Base-by-base conservation (phyloP, 164 flowering plant genomes). In the Vitis amurensis region DNA sequence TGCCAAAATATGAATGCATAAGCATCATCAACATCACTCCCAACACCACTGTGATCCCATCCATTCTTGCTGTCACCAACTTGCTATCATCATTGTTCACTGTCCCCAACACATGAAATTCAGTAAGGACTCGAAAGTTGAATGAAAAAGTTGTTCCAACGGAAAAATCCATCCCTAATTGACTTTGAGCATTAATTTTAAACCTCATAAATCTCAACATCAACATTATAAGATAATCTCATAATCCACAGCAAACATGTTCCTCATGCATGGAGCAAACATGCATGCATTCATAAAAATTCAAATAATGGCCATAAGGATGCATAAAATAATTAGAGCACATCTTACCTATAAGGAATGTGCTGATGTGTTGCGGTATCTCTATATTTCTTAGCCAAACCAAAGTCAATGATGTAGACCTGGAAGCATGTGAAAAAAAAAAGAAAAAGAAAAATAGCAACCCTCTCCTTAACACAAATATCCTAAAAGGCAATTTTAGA, bases 271-370 rank as follows among this genome's bases (percentile, higher is more conserved):
- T 37, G 44, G 44, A 37, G 44, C 17, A 31, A 13, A 12, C 15
- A n/a, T 53, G 44, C 11, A 63, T 11, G 44, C 44, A 37, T 37
- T 37, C 2, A 53, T 53, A 53, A 53, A 12, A 53, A 15, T 53
- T 13, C 0, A 13, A 11, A 53, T 53, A 13, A 23, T 23, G 27
- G 17, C 16, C n/a, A 12, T 53, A 11, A n/a, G 56, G n/a, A 55
- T 30, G 13, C 61, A 63, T 17, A 1, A 31, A 5, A 12, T 2
- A 57, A 66, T 14, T 16, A n/a, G 17, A 30, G 56, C 59, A 10
- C 59, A 57, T 73, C 79, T 74, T 63, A 91, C 98, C 98, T 92
- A 71, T 93, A 93, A 69, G 98, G 96, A 75, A 85, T 85, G 71
- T 85, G 88, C 53, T 78, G 85, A 74, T 78, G 86, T 11, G 88